Conservation (phyloP, 768 basidiomycete species). For the Suillus discolor region DNA sequence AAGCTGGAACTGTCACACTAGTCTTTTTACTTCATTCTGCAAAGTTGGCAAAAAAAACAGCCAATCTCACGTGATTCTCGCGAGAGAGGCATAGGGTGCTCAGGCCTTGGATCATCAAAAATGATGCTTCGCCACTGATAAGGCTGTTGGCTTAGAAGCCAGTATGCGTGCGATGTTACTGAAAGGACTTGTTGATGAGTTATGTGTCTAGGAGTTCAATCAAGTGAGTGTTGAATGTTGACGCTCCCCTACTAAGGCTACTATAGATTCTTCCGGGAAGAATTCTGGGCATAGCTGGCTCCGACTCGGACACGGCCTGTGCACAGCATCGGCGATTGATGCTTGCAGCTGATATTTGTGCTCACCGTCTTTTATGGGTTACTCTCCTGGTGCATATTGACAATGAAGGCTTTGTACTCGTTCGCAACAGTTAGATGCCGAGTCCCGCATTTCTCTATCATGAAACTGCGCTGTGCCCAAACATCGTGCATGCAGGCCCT, state of each 20-base stretch:
- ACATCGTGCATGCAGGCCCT: background rate
- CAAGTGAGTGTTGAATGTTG: background rate
- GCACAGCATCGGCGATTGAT: background rate
- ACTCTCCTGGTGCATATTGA: background rate
- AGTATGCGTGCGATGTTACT: background rate
- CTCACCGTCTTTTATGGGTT: background rate
- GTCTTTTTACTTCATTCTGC: too few relatives aligned
- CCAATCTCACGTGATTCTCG: too few relatives aligned
- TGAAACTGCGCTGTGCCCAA: background rate
- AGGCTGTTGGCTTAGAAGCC: background rate
- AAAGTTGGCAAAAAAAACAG: too few relatives aligned
- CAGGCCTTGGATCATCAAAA: slow-evolving; percentile 15
- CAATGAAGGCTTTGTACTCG: background rate
- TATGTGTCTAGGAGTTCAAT: background rate
- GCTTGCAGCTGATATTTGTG: background rate
- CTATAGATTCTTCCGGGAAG: background rate
- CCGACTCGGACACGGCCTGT: background rate
- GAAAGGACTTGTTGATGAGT: background rate
- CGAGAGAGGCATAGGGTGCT: slow-evolving; percentile 8
- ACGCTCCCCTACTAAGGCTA: background rate
- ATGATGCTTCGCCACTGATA: slow-evolving; percentile 21
- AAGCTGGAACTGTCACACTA: background rate
- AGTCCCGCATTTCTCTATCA: background rate
- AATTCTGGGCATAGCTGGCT: background rate
- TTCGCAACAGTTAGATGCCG: background rate